These are phyloP conservation scores for Trichoderma sp. DNA, from an alignment of 2,329 filamentous ascomycete genomes.

Conservation along the genomic window DNA sequence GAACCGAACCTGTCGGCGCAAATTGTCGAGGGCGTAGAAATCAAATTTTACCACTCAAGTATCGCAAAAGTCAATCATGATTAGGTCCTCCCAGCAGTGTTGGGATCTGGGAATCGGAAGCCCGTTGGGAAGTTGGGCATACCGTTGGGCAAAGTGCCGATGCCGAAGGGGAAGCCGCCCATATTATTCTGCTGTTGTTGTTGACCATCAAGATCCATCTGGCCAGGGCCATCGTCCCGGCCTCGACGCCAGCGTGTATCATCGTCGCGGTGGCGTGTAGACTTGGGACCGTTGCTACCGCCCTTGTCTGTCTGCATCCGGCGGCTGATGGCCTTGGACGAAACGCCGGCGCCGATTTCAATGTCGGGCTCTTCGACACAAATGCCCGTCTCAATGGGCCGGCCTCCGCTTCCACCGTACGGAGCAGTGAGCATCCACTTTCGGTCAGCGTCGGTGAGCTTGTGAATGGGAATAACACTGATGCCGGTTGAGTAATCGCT, in stretches of 20 bases:
- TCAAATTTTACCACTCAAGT: neutral
- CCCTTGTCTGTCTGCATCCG: conserved; percentile 68
- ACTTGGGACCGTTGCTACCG: conserved; percentile 63
- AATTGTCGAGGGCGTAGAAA: neutral
- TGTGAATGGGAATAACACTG: conserved; percentile 87
- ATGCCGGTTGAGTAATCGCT: conserved; percentile 91
- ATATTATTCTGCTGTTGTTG: conserved; percentile 22
- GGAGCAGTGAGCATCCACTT: conserved; percentile 97
- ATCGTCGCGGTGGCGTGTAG: conserved; percentile 47
- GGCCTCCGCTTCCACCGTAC: conserved; percentile 86
- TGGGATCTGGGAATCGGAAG: conserved; percentile 39
- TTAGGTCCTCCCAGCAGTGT: conserved; percentile 21
- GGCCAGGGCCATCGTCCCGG: conserved; percentile 28
- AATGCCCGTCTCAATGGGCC: conserved; percentile 74
- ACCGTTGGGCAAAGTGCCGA: conserved; percentile 40
- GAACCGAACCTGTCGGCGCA: neutral
- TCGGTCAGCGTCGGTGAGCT: conserved; percentile 90
- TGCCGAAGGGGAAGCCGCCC: conserved; percentile 39
- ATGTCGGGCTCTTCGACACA: conserved; percentile 97
- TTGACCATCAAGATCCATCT: neutral
- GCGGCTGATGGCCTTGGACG: conserved; percentile 78
- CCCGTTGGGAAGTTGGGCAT: conserved; percentile 43
- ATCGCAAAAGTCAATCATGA: neutral
- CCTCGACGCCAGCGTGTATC: conserved; percentile 36
- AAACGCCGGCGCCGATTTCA: conserved; percentile 95